Conservation (phyloP, 2,329 filamentous ascomycete species). For the Fusarium nisikadoi region DNA sequence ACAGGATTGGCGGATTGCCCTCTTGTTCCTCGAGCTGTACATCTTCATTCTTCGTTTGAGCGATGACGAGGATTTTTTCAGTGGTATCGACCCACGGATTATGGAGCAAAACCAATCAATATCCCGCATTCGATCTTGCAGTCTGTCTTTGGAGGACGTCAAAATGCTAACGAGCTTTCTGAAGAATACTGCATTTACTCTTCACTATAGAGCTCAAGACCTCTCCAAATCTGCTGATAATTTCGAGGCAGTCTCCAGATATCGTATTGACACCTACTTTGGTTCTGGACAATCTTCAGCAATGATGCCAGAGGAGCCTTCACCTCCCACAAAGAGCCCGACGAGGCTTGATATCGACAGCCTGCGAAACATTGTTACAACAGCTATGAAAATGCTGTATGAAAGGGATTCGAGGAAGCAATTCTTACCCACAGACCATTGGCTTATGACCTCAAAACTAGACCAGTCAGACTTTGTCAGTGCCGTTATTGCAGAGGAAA, state of each 20-base stretch:
- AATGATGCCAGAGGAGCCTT: neutral
- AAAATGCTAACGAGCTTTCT: slow-evolving; percentile 82
- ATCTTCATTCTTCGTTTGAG: slow-evolving; percentile 92
- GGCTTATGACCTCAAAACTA: slow-evolving; percentile 90
- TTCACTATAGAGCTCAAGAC: slow-evolving; percentile 85
- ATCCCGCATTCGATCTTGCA: slow-evolving; percentile 68
- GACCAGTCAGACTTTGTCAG: slow-evolving; percentile 90
- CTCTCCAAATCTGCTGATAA: slow-evolving; percentile 50
- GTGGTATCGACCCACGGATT: slow-evolving; percentile 58
- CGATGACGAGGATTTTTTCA: slow-evolving; percentile 96
- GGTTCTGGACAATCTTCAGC: slow-evolving; percentile 17
- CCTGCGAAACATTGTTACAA: slow-evolving; percentile 82
- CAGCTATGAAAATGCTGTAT: slow-evolving; percentile 86
- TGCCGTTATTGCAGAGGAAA: slow-evolving; percentile 88
- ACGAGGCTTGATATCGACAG: slow-evolving; percentile 74
- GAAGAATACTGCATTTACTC: slow-evolving; percentile 88
- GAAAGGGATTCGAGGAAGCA: slow-evolving; percentile 89
- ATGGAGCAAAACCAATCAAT: slow-evolving; percentile 53
- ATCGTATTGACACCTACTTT: slow-evolving; percentile 47
- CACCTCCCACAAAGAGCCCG: neutral
- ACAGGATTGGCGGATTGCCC: slow-evolving; percentile 84
- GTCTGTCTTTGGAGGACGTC: slow-evolving; percentile 77
- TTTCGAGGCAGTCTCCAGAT: slow-evolving; percentile 34
- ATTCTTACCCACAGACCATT: slow-evolving; percentile 86
- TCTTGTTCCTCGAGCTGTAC: slow-evolving; percentile 94